Percentiles rank a stretch among this genome's conserved stretches.
Evolutionary conservation across 1,139 yeast genomes (phyloP).

Genomic region (Geotrichum carabidarum): DNA sequence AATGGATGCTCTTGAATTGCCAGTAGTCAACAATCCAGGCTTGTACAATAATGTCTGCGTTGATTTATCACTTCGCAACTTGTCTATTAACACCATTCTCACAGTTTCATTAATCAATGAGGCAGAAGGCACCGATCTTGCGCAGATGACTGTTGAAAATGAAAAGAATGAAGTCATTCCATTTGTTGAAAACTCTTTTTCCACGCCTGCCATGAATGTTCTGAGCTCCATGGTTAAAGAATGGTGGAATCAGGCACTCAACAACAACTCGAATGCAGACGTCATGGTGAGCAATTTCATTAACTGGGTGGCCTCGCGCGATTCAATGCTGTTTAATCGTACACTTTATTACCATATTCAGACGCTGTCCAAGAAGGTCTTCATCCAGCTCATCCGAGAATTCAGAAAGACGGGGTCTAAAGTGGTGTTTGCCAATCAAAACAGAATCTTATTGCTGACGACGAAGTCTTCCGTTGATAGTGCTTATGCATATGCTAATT

Average conservation of each 20-base stretch:
- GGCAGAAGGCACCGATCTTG: slow-evolving; percentile 82
- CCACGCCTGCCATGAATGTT: slow-evolving; percentile 67
- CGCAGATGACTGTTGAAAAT: slow-evolving; percentile 45
- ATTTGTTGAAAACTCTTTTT: slow-evolving; percentile 58
- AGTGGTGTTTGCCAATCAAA: slow-evolving; percentile 76
- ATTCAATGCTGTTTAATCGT: slow-evolving; percentile 70
- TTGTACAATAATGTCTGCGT: slow-evolving; percentile 72
- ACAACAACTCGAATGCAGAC: slow-evolving; percentile 69
- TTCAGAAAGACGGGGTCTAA: slow-evolving; percentile 71
- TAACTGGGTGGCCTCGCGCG: slow-evolving; percentile 78
- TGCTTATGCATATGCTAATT: slow-evolving; percentile 91
- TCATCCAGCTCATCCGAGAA: slow-evolving; percentile 76
- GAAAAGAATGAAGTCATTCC: slow-evolving; percentile 29
- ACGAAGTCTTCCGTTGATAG: slow-evolving; percentile 74
- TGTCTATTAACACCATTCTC: slow-evolving; percentile 78
- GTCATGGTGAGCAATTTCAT: slow-evolving; percentile 77
- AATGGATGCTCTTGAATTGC: slow-evolving; percentile 63
- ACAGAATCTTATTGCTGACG: slow-evolving; percentile 68
- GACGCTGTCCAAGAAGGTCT: slow-evolving; percentile 76
- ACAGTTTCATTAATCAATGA: slow-evolving; percentile 81
- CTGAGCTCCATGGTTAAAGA: slow-evolving; percentile 70
- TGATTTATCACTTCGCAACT: slow-evolving; percentile 72
- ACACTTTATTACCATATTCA: slow-evolving; percentile 82
- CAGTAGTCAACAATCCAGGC: slow-evolving; percentile 73
- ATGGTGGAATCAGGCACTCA: slow-evolving; percentile 93